phyloP scores from a whole-genome alignment of 2,329 filamentous ascomycete species.

The Emydomyces testavorans region DNA sequence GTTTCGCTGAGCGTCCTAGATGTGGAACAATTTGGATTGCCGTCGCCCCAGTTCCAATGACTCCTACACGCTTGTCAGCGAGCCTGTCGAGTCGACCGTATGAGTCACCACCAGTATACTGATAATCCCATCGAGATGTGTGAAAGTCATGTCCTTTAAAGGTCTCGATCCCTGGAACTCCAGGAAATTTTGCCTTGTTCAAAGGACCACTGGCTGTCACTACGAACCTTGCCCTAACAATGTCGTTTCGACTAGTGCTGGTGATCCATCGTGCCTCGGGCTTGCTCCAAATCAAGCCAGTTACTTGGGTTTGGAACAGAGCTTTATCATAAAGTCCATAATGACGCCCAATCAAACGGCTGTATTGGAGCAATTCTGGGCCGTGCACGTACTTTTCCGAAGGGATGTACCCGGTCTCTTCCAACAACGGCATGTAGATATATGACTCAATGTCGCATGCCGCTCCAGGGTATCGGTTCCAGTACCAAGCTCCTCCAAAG shows the following conservation, averaged over 20 bases:
- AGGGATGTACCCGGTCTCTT: conserved; percentile 50
- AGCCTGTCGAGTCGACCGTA: conserved; percentile 24
- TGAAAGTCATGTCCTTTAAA: conserved; percentile 37
- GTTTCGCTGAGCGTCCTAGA: conserved; percentile 40
- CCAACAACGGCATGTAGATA: conserved; percentile 49
- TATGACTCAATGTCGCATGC: conserved; percentile 50
- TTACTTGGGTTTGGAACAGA: conserved; percentile 39
- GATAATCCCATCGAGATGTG: conserved; percentile 36
- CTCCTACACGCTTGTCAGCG: conserved; percentile 42
- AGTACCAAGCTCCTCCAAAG: conserved; percentile 41
- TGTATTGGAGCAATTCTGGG: conserved; percentile 39
- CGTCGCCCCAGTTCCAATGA: conserved; percentile 50
- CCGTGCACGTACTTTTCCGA: conserved; percentile 39
- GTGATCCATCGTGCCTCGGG: conserved; percentile 24
- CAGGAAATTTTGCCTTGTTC: conserved; percentile 37
- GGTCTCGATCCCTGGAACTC: conserved; percentile 29
- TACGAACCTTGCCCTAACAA: conserved; percentile 31
- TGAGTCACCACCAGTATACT: conserved; percentile 24
- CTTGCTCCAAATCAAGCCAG: conserved; percentile 40
- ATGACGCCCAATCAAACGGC: conserved; percentile 35
- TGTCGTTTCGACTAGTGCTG: conserved; percentile 20
- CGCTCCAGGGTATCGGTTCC: conserved; percentile 40
- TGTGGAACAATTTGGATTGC: conserved; percentile 50
- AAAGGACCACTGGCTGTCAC: conserved; percentile 35
- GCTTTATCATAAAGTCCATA: conserved; percentile 35